A percentile compares a stretch with the other conserved stretches of the same genome.
These are phyloP conservation scores for Daldinia loculata DNA, from an alignment of 495 filamentous ascomycete genomes.

Conservation along the genomic window DNA sequence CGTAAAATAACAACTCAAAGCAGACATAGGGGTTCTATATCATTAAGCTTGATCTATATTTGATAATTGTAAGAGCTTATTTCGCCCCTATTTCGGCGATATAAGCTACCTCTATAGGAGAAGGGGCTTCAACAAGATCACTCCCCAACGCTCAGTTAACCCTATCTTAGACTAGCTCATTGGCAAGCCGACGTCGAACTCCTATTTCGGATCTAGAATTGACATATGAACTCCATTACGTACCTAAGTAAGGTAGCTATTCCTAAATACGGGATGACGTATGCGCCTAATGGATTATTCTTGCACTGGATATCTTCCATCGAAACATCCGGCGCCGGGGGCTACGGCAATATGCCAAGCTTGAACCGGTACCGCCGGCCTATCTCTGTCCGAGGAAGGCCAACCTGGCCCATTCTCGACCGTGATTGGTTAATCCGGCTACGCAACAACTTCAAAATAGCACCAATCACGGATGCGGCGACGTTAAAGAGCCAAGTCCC, in stretches of 20 bases:
- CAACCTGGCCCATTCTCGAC: constrained; percentile 7
- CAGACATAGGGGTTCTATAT: too few relatives aligned
- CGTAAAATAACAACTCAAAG: too few relatives aligned
- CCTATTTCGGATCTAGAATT: not conserved
- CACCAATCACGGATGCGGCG: constrained; percentile 6
- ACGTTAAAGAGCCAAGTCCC: not conserved
- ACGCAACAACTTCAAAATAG: constrained; percentile 6
- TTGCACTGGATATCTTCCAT: not conserved
- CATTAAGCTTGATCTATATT: too few relatives aligned
- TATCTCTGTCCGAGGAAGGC: constrained; percentile 26
- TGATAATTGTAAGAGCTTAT: too few relatives aligned
- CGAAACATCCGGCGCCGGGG: not conserved
- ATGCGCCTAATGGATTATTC: too few relatives aligned
- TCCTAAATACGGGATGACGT: too few relatives aligned
- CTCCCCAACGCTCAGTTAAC: not conserved
- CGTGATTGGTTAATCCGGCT: constrained; percentile 13
- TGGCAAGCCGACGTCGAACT: not conserved
- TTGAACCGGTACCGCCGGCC: constrained; percentile 8
- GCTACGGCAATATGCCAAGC: not conserved
- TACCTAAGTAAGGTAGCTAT: not conserved
- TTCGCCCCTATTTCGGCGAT: too few relatives aligned
- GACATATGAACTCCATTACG: not conserved
- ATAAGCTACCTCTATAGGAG: too few relatives aligned
- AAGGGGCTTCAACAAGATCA: not conserved
- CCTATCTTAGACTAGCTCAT: not conserved